phyloP scores from a whole-genome alignment of 2,329 filamentous ascomycete species.

The Beauveria sp. region DNA sequence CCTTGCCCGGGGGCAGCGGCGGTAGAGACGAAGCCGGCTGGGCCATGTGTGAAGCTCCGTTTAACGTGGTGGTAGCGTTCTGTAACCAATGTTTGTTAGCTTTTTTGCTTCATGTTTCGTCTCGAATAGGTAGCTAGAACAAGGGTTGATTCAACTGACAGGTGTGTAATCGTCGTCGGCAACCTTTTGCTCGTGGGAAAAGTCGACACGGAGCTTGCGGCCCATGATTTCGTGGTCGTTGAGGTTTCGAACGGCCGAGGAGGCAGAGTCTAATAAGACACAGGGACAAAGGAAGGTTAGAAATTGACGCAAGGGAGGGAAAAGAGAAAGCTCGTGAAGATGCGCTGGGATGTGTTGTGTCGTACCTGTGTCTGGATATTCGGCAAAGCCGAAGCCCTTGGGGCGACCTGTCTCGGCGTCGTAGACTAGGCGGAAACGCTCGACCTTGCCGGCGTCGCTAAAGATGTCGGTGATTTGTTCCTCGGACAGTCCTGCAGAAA shows the following conservation, averaged over 20 bases:
- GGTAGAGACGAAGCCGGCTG: slow-evolving; percentile 51
- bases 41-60: slow-evolving; percentile 24
- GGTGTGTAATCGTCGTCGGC: slow-evolving; percentile 49
- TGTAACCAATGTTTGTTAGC: slow-evolving; percentile 1
- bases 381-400: slow-evolving; percentile 94
- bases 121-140: slow-evolving; percentile 14
- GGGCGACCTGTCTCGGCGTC: slow-evolving; percentile 91
- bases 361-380: slow-evolving; percentile 83
- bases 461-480: slow-evolving; percentile 95
- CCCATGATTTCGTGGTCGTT: slow-evolving; percentile 96
- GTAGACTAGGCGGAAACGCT: slow-evolving; percentile 89
- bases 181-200: slow-evolving; percentile 82
- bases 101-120: background rate
- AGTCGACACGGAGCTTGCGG: slow-evolving; percentile 88
- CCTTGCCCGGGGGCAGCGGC: slow-evolving; percentile 74
- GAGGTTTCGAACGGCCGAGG: slow-evolving; percentile 87
- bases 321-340: background rate
- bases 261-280: slow-evolving; percentile 58
- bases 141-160: slow-evolving; percentile 10
- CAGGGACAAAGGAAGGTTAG: background rate
- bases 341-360: background rate
- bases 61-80: slow-evolving; percentile 20
- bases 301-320: background rate
- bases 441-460: slow-evolving; percentile 78
- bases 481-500: slow-evolving; percentile 70